A percentile compares a stretch with the other conserved stretches of the same genome.
Conservation (phyloP, 768 basidiomycete species). For the Tricholoma flavovirens region DNA sequence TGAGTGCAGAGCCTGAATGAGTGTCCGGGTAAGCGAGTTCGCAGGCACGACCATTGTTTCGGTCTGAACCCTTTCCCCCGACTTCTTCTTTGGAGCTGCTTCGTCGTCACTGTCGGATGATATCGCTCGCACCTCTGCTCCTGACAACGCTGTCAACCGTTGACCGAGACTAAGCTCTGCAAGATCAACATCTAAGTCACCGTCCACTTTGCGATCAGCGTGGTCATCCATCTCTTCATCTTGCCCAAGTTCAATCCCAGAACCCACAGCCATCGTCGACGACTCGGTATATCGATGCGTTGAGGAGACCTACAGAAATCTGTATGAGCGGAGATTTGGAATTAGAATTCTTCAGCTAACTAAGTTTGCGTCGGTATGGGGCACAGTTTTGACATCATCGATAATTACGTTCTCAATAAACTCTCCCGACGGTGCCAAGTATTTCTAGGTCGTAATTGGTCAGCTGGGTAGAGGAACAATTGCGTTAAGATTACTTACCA, state of each 20-base stretch:
- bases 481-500: conserved; percentile 37
- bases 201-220: conserved; percentile 48
- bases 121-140: conserved; percentile 34
- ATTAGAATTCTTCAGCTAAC: neutral
- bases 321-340: neutral
- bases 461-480: neutral
- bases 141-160: conserved; percentile 70
- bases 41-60: conserved; percentile 55
- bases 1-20: conserved; percentile 95
- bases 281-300: conserved; percentile 68
- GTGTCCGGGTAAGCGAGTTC: conserved; percentile 84
- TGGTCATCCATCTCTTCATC: conserved; percentile 51
- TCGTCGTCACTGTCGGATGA: conserved; percentile 49
- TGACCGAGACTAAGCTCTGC: conserved; percentile 92
- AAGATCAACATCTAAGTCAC: conserved; percentile 73
- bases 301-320: conserved; percentile 32
- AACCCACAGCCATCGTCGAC: conserved; percentile 53
- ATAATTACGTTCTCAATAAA: conserved; percentile 48
- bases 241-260: conserved; percentile 63
- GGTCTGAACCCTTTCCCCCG: conserved; percentile 26
- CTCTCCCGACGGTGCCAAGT: conserved; percentile 46
- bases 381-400: conserved; percentile 27
- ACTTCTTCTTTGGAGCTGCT: conserved; percentile 19
- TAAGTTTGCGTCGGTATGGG: conserved; percentile 3
- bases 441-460: conserved; percentile 34